Evolutionary conservation across 2,329 filamentous ascomycete species (phyloP).

Genomic region (Triangularia setosa): DNA sequence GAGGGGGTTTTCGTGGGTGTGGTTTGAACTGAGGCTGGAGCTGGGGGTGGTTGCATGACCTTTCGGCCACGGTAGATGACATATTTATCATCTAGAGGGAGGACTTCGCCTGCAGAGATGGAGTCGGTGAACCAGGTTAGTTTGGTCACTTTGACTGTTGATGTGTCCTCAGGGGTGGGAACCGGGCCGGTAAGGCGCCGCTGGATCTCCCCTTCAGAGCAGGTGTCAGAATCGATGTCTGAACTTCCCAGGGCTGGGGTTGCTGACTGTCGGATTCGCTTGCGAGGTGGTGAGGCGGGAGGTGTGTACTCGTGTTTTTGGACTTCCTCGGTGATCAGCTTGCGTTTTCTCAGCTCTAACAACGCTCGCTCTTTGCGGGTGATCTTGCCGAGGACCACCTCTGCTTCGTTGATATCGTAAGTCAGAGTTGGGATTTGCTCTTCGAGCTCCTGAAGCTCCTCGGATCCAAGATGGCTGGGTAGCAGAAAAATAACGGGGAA

Average conservation of each 20-base stretch:
- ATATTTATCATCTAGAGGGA: constrained; percentile 47
- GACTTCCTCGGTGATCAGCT: constrained; percentile 55
- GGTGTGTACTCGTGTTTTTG: constrained; percentile 2
- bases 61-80: constrained; percentile 51
- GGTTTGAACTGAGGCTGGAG: constrained; percentile 6
- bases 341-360: constrained; percentile 70
- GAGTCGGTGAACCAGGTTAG: constrained; percentile 57
- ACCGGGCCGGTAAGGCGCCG: constrained; percentile 14
- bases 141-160: constrained; percentile 48
- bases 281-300: constrained; percentile 25
- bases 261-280: constrained; percentile 30
- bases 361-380: constrained; percentile 64
- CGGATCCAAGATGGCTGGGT: constrained; percentile 60
- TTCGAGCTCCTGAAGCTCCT: constrained; percentile 62
- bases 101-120: constrained; percentile 38
- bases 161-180: neutral
- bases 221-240: constrained; percentile 26
- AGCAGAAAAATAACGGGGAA: constrained; percentile 71
- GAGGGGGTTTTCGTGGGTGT: constrained; percentile 7
- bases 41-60: constrained; percentile 7
- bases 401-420: constrained; percentile 67
- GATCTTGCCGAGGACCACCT: constrained; percentile 71
- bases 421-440: constrained; percentile 63
- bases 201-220: constrained; percentile 26
- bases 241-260: constrained; percentile 16